Conservation (phyloP, 2,329 filamentous ascomycete genomes). For the Fonsecaea monophora region DNA sequence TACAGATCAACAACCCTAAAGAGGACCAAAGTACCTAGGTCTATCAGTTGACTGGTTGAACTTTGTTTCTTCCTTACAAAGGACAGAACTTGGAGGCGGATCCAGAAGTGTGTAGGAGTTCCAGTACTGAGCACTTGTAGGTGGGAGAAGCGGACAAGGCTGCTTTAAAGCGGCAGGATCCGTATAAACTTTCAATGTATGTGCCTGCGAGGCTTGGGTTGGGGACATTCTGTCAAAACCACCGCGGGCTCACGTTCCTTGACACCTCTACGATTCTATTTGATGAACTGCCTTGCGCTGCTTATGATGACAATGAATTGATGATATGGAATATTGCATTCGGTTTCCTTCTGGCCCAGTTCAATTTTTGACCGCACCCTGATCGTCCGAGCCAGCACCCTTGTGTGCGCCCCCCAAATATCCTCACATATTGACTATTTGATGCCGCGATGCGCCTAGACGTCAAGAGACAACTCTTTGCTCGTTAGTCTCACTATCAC, state of each 20-base stretch:
- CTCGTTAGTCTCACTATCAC: conserved; percentile 20
- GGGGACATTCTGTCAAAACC: conserved; percentile 33
- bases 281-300: not conserved
- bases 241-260: not conserved
- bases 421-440: conserved; percentile 11
- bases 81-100: too few relatives aligned
- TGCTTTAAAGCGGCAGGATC: not conserved
- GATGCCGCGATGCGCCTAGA: conserved; percentile 38
- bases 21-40: too few relatives aligned
- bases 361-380: conserved; percentile 11
- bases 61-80: too few relatives aligned
- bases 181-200: not conserved
- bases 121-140: too few relatives aligned
- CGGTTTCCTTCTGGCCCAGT: conserved; percentile 7
- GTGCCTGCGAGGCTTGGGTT: conserved; percentile 1
- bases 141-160: not conserved
- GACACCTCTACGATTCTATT: conserved; percentile 7
- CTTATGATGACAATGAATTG: conserved; percentile 24
- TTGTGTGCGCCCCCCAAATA: conserved; percentile 23
- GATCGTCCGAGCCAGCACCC: not conserved
- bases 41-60: too few relatives aligned
- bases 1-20: too few relatives aligned
- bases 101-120: too few relatives aligned
- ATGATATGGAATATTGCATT: conserved; percentile 32
- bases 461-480: conserved; percentile 40